phyloP scores from a whole-genome alignment of 192 early-diverging fungal species.

The Nowakowskiella sp. region DNA sequence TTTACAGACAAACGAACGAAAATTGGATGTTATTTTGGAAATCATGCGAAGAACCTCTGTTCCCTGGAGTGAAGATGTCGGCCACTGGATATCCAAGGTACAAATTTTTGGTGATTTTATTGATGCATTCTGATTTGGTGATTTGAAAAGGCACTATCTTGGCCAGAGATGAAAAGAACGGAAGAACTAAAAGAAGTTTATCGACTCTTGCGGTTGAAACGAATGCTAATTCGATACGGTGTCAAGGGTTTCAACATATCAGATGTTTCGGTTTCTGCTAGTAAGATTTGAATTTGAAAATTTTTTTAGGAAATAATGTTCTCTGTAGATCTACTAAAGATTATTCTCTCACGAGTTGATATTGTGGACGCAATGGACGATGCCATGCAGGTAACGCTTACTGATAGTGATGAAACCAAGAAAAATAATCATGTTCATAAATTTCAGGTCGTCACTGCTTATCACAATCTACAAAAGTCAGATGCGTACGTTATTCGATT shows the following conservation, averaged over 20 bases:
- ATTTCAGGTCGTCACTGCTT: conserved; percentile 48
- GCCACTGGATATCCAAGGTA: conserved; percentile 8
- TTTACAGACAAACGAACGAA: conserved; percentile 26
- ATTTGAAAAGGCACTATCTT: conserved; percentile 1
- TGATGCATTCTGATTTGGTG: conserved; percentile 3
- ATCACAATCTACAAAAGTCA: conserved; percentile 43
- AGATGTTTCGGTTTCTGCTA: conserved; percentile 40
- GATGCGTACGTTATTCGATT: conserved; percentile 47
- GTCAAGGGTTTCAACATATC: conserved; percentile 49
- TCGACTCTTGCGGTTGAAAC: conserved; percentile 53
- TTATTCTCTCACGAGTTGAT: conserved; percentile 41
- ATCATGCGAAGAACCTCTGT: conserved; percentile 54
- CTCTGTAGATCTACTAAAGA: conserved; percentile 32
- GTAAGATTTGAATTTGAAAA: conserved; percentile 9
- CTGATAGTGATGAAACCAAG: background rate
- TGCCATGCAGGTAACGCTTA: conserved; percentile 28
- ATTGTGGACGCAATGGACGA: conserved; percentile 46
- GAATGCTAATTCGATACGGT: conserved; percentile 52
- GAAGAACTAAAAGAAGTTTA: conserved; percentile 53
- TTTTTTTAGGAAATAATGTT: conserved; percentile 4
- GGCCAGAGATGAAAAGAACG: too few relatives aligned
- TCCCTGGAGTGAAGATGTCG: conserved; percentile 53
- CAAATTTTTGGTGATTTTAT: background rate
- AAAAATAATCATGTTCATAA: background rate
- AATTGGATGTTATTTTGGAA: conserved; percentile 43